Evolutionary conservation across 768 basidiomycete species (phyloP).

Genomic region (Phanerochaete carnosa): DNA sequence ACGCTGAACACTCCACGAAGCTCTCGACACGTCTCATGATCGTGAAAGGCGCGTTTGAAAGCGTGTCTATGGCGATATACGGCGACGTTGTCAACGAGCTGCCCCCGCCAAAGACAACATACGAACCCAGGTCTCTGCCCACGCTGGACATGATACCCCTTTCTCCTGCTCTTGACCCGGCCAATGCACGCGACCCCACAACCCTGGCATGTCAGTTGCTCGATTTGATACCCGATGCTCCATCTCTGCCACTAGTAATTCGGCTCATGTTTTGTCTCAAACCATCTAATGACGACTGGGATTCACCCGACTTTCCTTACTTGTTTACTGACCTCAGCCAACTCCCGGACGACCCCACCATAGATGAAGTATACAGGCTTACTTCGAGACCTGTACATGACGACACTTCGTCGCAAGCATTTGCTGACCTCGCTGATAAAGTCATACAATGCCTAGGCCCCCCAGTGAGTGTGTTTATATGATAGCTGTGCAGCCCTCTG

Average conservation of each 20-base stretch:
- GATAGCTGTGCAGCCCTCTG: background rate
- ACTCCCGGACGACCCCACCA: slow-evolving; percentile 48
- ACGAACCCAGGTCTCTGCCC: slow-evolving; percentile 41
- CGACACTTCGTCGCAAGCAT: slow-evolving; percentile 43
- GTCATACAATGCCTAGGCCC: slow-evolving; percentile 53
- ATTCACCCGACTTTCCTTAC: slow-evolving; percentile 68
- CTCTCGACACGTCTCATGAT: slow-evolving; percentile 73
- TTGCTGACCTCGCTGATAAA: slow-evolving; percentile 53
- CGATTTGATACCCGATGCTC: slow-evolving; percentile 55
- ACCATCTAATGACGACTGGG: slow-evolving; percentile 78
- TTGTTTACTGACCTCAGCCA: slow-evolving; percentile 59
- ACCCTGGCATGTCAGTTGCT: slow-evolving; percentile 60
- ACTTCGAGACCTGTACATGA: slow-evolving; percentile 60
- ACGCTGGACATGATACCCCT: slow-evolving; percentile 36
- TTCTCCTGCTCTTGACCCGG: slow-evolving; percentile 54
- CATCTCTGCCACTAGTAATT: slow-evolving; percentile 60
- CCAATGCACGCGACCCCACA: slow-evolving; percentile 57
- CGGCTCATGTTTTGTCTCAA: slow-evolving; percentile 80
- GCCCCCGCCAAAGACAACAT: slow-evolving; percentile 31
- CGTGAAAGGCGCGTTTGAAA: slow-evolving; percentile 69
- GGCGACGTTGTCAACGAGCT: slow-evolving; percentile 52
- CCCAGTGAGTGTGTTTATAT: slow-evolving; percentile 41
- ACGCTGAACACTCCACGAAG: slow-evolving; percentile 42
- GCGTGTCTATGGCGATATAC: slow-evolving; percentile 60
- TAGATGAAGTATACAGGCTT: slow-evolving; percentile 53